These are phyloP conservation scores for Tuber aestivum DNA, from an alignment of 495 filamentous ascomycete genomes.

Conservation along the genomic window DNA sequence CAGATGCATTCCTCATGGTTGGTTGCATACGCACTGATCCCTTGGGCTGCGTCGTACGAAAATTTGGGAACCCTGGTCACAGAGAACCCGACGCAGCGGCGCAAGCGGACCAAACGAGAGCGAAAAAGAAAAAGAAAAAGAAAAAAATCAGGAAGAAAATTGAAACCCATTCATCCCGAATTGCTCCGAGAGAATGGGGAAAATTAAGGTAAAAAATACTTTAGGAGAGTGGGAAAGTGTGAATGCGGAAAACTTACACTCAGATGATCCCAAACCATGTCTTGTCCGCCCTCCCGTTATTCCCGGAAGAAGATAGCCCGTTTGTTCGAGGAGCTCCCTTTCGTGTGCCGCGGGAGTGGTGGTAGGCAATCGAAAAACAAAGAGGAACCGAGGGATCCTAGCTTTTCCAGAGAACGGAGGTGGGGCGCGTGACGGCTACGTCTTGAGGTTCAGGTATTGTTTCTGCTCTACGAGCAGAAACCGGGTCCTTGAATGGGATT, in stretches of 20 bases:
- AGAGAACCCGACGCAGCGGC: constrained; percentile 23
- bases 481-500: constrained; percentile 6
- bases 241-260: constrained; percentile 21
- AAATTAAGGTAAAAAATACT: constrained; percentile 4
- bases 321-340: constrained; percentile 11
- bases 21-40: constrained; percentile 13
- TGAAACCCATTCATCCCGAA: not conserved
- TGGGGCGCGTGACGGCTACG: not conserved
- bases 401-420: not conserved
- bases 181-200: not conserved
- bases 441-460: constrained; percentile 1
- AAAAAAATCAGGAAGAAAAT: not conserved
- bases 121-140: constrained; percentile 1
- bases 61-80: constrained; percentile 9
- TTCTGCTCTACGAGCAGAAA: constrained; percentile 7
- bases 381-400: constrained; percentile 6
- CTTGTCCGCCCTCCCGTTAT: constrained; percentile 10
- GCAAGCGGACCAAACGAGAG: constrained; percentile 9
- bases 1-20: constrained; percentile 17
- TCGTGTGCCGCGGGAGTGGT: constrained; percentile 1
- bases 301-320: not conserved
- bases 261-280: constrained; percentile 35
- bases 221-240: not conserved
- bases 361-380: constrained; percentile 9
- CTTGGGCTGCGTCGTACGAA: constrained; percentile 12